Evolutionary conservation across 306 rosid species (phyloP).

Genomic region (Abrus precatorius): DNA sequence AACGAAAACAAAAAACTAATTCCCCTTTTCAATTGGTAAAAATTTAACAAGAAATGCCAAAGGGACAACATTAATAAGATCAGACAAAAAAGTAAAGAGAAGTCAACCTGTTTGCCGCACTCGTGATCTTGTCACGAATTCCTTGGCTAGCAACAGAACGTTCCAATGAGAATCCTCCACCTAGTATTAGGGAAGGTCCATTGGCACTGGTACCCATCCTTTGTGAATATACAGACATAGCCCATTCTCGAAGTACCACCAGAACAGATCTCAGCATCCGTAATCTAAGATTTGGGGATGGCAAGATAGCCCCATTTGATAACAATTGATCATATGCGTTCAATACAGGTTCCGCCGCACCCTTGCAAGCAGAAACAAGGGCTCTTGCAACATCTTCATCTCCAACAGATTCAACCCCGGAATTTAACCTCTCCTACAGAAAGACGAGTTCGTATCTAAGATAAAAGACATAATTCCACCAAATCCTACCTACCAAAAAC

Average conservation of each 20-base stretch:
- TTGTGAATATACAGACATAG: constrained; percentile 84
- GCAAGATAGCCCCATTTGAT: constrained; percentile 85
- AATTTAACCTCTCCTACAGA: constrained; percentile 81
- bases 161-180: constrained; percentile 81
- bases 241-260: constrained; percentile 93
- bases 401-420: constrained; percentile 85
- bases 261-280: constrained; percentile 94
- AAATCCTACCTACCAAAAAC: constrained; percentile 25
- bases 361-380: constrained; percentile 92
- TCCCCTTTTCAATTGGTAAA: not conserved
- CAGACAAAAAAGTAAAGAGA: constrained; percentile 37
- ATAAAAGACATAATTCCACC: not conserved
- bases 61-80: constrained; percentile 34
- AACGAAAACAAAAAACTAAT: constrained; percentile 13
- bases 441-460: constrained; percentile 29
- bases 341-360: constrained; percentile 93
- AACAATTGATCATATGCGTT: constrained; percentile 88
- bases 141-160: constrained; percentile 82
- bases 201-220: constrained; percentile 69
- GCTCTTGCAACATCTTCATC: constrained; percentile 96
- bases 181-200: constrained; percentile 74
- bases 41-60: not conserved
- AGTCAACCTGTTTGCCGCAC: constrained; percentile 86
- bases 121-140: constrained; percentile 89
- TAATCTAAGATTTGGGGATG: constrained; percentile 86